Evolutionary conservation across 1,284 basidiomycete species (phyloP).

Genomic region (Leccinum pachyderme): DNA sequence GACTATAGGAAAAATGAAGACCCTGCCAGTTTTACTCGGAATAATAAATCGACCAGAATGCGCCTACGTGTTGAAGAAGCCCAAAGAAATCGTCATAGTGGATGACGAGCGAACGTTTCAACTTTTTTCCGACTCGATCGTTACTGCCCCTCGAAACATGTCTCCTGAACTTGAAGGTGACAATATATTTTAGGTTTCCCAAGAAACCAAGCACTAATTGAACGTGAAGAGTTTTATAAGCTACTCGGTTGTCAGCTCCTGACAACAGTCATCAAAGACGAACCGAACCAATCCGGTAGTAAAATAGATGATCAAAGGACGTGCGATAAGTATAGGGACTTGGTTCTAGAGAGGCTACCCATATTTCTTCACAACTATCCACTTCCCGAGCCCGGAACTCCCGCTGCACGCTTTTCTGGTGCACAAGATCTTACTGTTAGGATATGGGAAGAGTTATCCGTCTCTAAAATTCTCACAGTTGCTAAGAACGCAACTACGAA

Average conservation of each 20-base stretch:
- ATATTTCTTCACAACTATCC: conserved; percentile 4
- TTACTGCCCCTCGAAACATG: conserved; percentile 6
- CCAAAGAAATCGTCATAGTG: conserved; percentile 5
- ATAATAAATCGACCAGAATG: neutral
- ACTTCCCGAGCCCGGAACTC: neutral
- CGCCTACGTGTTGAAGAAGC: neutral
- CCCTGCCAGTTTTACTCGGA: neutral
- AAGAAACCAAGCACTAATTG: neutral
- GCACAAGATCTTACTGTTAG: neutral
- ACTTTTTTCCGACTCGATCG: conserved; percentile 8
- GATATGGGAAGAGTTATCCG: neutral
- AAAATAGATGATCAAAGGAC: neutral
- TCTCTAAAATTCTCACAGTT: neutral
- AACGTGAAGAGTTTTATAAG: neutral
- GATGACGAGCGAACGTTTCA: conserved; percentile 7
- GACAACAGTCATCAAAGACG: neutral
- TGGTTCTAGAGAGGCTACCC: conserved; percentile 1
- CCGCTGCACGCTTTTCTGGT: neutral
- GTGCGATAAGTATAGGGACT: neutral
- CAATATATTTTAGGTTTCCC: neutral
- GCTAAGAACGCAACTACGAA: neutral
- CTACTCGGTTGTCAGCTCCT: conserved; percentile 1
- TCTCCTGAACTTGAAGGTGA: conserved; percentile 10
- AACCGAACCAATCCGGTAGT: neutral
- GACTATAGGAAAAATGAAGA: neutral